A percentile compares a stretch with the other conserved stretches of the same genome.
Evolutionary conservation across 2,329 filamentous ascomycete genomes (phyloP).

Genomic region (Rutstroemia sp.): DNA sequence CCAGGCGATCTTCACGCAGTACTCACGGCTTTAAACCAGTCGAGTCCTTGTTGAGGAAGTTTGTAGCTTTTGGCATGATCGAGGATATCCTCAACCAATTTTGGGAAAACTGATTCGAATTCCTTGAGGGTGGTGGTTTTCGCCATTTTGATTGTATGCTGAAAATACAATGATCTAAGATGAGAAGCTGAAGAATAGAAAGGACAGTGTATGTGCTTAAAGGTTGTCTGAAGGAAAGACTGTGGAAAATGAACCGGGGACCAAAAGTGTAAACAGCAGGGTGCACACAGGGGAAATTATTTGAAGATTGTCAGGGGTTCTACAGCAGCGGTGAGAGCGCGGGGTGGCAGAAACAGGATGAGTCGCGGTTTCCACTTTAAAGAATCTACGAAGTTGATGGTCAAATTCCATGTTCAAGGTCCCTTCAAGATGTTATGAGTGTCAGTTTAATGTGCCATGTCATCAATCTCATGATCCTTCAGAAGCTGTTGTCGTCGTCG

Average conservation of each 20-base stretch:
- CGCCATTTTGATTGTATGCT: constrained; percentile 39
- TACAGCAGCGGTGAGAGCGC: constrained; percentile 9
- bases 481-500: background rate
- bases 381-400: background rate
- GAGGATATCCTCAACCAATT: constrained; percentile 74
- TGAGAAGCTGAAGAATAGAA: background rate
- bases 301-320: background rate
- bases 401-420: too few relatives aligned
- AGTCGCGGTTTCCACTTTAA: constrained; percentile 8
- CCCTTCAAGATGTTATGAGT: background rate
- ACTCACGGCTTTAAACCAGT: constrained; percentile 64
- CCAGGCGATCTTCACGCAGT: background rate
- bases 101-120: constrained; percentile 86
- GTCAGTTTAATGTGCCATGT: background rate
- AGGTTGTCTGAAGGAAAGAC: background rate
- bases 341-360: constrained; percentile 9
- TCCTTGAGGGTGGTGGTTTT: constrained; percentile 72
- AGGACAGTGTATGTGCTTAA: background rate
- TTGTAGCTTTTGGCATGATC: constrained; percentile 76
- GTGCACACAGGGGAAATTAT: background rate
- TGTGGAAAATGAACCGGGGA: background rate
- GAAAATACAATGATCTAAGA: background rate
- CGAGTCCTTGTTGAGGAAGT: constrained; percentile 68
- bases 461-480: background rate
- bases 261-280: background rate